Base-by-base conservation (phyloP, 306 rosid genomes). In the Sindora glabra region DNA sequence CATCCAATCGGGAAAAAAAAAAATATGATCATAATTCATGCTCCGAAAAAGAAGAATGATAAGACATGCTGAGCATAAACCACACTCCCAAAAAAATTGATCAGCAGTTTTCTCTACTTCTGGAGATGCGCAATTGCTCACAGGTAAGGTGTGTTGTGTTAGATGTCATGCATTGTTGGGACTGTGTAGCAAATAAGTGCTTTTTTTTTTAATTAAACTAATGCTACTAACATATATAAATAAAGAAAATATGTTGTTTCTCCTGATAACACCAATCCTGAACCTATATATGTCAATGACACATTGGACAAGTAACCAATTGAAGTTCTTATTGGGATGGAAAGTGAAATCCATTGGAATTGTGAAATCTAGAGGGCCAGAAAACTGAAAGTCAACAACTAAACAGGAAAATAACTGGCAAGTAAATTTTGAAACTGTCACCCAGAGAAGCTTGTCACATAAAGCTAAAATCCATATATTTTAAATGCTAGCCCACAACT, bases 231-330 rank as follows among this genome's bases (percentile, higher is more conserved):
- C n/a, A n/a, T n/a, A n/a, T n/a, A 39, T 45, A 40, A 68, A 51
- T 68, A 24, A 58, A 36, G n/a, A 24, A n/a, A 62, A 47, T 54
- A 24, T 44, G 48, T 34, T 45, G 47, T 52, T 59, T 56, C 61
- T 17, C 72, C 24, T n/a, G 39, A 23, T 10, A 39, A 16, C 40
- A 10, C 29, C 52, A 50, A 49, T 36, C 8, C 65, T 52, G 61
- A 30, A 40, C 62, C 10, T 64, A 10, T 18, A 64, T 46, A 62
- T 48, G 48, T 33, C 24, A 23, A 48, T 25, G 22, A 62, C 62
- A 62, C 22, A 49, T 18, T 55, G 40, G 49, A 50, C 33, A 17
- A 38, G 33, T 29, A 14, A 61, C 59, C 10, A 27, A 56, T 36
- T 30, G 34, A 68, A n/a, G 18, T 58, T 22, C 38, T 44, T 25